phyloP scores from a whole-genome alignment of 2,329 filamentous ascomycete species.

The Pseudogymnoascus sp. region DNA sequence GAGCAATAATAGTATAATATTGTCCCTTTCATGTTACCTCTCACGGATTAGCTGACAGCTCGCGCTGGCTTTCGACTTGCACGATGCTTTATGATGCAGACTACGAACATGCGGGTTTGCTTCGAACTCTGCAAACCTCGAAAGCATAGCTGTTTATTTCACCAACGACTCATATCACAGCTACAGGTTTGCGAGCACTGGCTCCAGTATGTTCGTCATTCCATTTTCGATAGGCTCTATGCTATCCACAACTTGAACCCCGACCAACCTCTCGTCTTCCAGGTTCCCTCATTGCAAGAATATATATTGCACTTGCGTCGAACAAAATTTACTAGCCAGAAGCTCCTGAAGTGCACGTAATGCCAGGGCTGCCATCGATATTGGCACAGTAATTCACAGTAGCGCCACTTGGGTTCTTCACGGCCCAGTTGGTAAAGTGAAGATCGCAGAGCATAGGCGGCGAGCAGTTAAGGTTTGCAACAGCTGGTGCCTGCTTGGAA shows the following conservation, averaged over 20 bases:
- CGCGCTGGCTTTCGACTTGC: too few relatives aligned
- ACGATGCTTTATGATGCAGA: too few relatives aligned
- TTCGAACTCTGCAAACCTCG: too few relatives aligned
- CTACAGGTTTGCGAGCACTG: too few relatives aligned
- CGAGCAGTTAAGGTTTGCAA: constrained; percentile 33
- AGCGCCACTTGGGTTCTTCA: constrained; percentile 28
- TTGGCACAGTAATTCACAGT: constrained; percentile 30
- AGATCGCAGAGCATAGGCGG: constrained; percentile 32
- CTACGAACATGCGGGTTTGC: too few relatives aligned
- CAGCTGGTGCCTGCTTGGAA: constrained; percentile 28
- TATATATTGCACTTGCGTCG: not conserved
- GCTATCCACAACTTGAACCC: not conserved
- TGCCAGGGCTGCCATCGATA: constrained; percentile 26
- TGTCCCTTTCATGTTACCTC: too few relatives aligned
- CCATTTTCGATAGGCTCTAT: not conserved
- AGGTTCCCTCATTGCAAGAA: not conserved
- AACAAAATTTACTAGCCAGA: constrained; percentile 24
- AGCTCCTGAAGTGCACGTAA: constrained; percentile 29
- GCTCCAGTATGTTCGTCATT: too few relatives aligned
- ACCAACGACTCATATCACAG: too few relatives aligned
- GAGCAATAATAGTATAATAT: too few relatives aligned
- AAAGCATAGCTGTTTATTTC: too few relatives aligned
- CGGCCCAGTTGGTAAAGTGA: constrained; percentile 28
- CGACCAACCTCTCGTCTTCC: not conserved
- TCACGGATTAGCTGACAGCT: too few relatives aligned